These are phyloP conservation scores for Aspergillus campestris DNA, from an alignment of 495 filamentous ascomycete species.

Conservation along the genomic window DNA sequence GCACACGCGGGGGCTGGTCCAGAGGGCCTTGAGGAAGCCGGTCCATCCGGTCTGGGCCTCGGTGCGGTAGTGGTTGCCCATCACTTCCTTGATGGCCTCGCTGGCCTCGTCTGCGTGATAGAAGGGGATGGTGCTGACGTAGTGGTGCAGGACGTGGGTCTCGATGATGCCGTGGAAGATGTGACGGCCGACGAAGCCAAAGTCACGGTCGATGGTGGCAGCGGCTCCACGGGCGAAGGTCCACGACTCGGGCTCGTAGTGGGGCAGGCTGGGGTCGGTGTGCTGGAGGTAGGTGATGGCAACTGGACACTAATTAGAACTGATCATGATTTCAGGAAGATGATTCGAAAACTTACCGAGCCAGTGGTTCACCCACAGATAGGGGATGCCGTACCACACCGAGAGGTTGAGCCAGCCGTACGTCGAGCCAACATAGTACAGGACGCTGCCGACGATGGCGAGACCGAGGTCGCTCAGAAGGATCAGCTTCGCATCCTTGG, in stretches of 20 bases:
- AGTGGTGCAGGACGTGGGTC: constrained; percentile 54
- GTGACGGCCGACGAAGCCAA: constrained; percentile 50
- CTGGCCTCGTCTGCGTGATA: constrained; percentile 54
- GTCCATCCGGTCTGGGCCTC: constrained; percentile 42
- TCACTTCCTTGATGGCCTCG: constrained; percentile 50
- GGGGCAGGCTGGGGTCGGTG: constrained; percentile 51
- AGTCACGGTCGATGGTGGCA: constrained; percentile 53
- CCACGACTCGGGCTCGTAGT: constrained; percentile 48
- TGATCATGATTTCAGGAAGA: background rate
- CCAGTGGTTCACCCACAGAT: constrained; percentile 99
- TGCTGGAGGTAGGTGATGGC: constrained; percentile 56
- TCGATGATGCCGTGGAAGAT: constrained; percentile 56
- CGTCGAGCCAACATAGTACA: constrained; percentile 55
- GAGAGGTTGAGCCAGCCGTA: constrained; percentile 80
- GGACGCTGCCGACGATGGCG: constrained; percentile 44
- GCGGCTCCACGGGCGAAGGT: constrained; percentile 51
- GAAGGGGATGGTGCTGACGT: constrained; percentile 54
- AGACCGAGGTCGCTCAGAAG: constrained; percentile 76
- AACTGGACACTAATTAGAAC: constrained; percentile 22
- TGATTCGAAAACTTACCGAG: constrained; percentile 36
- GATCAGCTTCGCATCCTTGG: constrained; percentile 77
- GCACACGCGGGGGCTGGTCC: constrained; percentile 43
- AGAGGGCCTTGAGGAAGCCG: constrained; percentile 49
- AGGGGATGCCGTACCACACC: constrained; percentile 91
- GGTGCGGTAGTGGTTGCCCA: constrained; percentile 49